Conservation (phyloP, 1,139 yeast species). For the Candida sanyaensis region DNA sequence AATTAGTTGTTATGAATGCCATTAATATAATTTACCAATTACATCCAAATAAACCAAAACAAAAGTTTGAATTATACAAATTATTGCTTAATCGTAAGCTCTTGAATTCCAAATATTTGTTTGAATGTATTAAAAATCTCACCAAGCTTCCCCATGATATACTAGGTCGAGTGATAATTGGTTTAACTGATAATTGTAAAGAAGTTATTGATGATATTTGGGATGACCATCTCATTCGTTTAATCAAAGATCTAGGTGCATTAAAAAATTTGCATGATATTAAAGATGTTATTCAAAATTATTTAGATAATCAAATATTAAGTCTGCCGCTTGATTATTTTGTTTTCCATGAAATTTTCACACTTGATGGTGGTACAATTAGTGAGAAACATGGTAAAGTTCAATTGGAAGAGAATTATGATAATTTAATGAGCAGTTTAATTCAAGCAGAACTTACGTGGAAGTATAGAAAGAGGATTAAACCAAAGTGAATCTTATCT, state of each 20-base stretch:
- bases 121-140: constrained; percentile 10
- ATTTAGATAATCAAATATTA: constrained; percentile 20
- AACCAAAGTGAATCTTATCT: constrained; percentile 33
- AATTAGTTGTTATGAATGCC: constrained; percentile 24
- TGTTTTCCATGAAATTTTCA: constrained; percentile 40
- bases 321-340: constrained; percentile 25
- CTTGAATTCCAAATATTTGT: constrained; percentile 19
- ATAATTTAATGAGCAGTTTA: constrained; percentile 39
- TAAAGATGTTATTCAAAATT: constrained; percentile 10
- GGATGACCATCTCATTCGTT: constrained; percentile 9
- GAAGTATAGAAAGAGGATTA: constrained; percentile 32
- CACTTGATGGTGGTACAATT: constrained; percentile 35
- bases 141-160: constrained; percentile 6
- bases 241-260: constrained; percentile 10
- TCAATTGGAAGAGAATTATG: constrained; percentile 37
- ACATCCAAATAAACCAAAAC: constrained; percentile 16
- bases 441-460: constrained; percentile 42
- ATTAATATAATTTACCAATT: constrained; percentile 25
- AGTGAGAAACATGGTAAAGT: constrained; percentile 16
- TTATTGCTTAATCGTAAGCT: constrained; percentile 25
- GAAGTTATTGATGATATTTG: constrained; percentile 8
- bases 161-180: constrained; percentile 7
- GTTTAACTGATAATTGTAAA: constrained; percentile 11
- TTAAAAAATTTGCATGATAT: constrained; percentile 7
- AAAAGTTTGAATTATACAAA: constrained; percentile 35